Percentiles rank a stretch among this genome's conserved stretches.
Evolutionary conservation across 331 rosid species (phyloP).

Genomic region (Stylosanthes scabra): DNA sequence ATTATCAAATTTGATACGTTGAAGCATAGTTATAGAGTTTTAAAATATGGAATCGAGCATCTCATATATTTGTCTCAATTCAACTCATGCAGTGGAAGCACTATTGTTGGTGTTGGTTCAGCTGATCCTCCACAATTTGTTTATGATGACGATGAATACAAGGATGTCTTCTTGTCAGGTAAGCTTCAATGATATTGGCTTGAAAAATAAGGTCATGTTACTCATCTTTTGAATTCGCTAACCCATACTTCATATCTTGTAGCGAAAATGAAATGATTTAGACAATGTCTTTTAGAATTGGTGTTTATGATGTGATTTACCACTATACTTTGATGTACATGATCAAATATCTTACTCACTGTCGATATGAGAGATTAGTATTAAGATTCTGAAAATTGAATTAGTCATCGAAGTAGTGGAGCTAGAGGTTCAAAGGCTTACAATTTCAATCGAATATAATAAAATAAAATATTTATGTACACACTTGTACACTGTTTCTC

Average conservation of each 20-base stretch:
- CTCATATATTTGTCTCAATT: constrained; percentile 38
- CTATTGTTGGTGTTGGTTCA: constrained; percentile 94
- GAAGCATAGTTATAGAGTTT: background rate
- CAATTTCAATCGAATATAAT: too few relatives aligned
- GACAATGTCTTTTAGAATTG: too few relatives aligned
- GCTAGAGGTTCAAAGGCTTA: too few relatives aligned
- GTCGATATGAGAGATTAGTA: too few relatives aligned
- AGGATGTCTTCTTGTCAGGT: constrained; percentile 92
- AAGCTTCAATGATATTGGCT: constrained; percentile 28
- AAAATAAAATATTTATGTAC: too few relatives aligned
- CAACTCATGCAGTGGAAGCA: constrained; percentile 87
- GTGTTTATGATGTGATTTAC: too few relatives aligned
- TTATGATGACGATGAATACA: constrained; percentile 77
- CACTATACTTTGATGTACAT: too few relatives aligned
- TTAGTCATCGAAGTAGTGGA: too few relatives aligned
- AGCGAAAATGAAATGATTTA: background rate
- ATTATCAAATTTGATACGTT: constrained; percentile 20
- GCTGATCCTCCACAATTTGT: constrained; percentile 98
- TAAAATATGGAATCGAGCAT: constrained; percentile 9
- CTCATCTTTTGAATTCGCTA: background rate
- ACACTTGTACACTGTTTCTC: too few relatives aligned
- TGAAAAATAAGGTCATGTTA: background rate
- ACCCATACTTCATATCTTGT: background rate
- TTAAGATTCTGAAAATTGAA: too few relatives aligned
- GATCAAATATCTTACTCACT: too few relatives aligned